phyloP scores from a whole-genome alignment of 2,329 filamentous ascomycete species.

The Alternaria solani region DNA sequence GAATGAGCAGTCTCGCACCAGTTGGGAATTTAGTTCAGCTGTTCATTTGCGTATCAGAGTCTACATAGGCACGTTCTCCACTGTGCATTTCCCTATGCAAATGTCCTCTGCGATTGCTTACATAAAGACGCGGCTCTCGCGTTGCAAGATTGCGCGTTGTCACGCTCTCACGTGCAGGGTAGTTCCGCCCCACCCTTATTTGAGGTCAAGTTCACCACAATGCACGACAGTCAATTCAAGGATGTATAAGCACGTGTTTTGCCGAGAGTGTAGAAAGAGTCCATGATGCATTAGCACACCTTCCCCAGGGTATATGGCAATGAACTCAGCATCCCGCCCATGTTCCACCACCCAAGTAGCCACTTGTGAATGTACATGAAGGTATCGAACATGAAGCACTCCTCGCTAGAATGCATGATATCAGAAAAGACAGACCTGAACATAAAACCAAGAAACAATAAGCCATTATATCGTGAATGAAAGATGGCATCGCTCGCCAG shows the following conservation, averaged over 20 bases:
- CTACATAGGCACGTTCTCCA: not conserved
- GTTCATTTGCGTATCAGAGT: not conserved
- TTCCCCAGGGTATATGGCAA: constrained; percentile 25
- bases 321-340: constrained; percentile 12
- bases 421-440: constrained; percentile 16
- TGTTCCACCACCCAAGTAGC: constrained; percentile 6
- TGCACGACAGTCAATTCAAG: not conserved
- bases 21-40: not conserved
- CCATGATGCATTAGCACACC: constrained; percentile 15
- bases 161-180: constrained; percentile 21
- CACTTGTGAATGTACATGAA: constrained; percentile 14
- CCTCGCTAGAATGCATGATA: constrained; percentile 24
- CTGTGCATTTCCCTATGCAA: not conserved
- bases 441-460: not conserved
- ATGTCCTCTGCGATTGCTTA: not conserved
- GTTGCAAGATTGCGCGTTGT: constrained; percentile 9
- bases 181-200: not conserved
- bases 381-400: constrained; percentile 16
- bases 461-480: constrained; percentile 21
- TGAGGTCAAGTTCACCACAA: not conserved
- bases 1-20: not conserved
- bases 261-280: constrained; percentile 1
- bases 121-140: constrained; percentile 1
- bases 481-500: constrained; percentile 4
- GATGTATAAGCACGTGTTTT: not conserved